Evolutionary conservation across 2,329 filamentous ascomycete genomes (phyloP), one percentile per base, ranked within the genome.

Genomic region (Aspergillus fumigatiaffinis): DNA sequence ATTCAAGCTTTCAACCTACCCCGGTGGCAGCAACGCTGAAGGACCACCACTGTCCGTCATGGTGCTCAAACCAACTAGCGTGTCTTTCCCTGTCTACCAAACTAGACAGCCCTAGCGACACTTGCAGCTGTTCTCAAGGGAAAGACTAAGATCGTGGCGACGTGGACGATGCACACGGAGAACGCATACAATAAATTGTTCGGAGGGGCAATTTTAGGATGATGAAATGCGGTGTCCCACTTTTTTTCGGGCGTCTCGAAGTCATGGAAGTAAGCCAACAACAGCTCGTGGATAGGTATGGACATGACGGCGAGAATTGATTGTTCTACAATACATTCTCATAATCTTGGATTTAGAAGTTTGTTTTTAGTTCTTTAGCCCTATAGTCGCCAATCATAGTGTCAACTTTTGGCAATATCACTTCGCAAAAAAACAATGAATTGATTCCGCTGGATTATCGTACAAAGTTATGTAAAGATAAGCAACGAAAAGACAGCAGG

Each of bases 141-240:
- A 25, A 47, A 26, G 12, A 6, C 23, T 47, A 7, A 12, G 23
- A 21, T 23, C 10, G 21, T 47, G 10, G 41, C 20, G 41, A 44
- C 7, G 41, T 21, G 10, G 23, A 25, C 23, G 21, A 25, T 21
- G 21, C n/a, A 44, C 42, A 46, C 4, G 42, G 42, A 46, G 21
- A 46, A 12, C 42, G 10, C 20, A 44, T 29, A 21, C 20, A 51
- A 46, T 26, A 28, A 14, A 41, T 23, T 38, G 14, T 6, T 38
- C 14, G 44, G 55, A 54, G 55, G 47, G 49, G 52, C 47, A 51
- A 26, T 20, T 26, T 50, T 38, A 21, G 25, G 51, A 53, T 52
- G n/a, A 47, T 46, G 53, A 17, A 51, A 55, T 55, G 56, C 56
- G 53, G 49, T 32, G 57, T 59, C 57, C 57, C 57, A 57, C 57